These are phyloP conservation scores for Macrolepiota dolichaula DNA, from an alignment of 768 basidiomycete species.

Conservation along the genomic window DNA sequence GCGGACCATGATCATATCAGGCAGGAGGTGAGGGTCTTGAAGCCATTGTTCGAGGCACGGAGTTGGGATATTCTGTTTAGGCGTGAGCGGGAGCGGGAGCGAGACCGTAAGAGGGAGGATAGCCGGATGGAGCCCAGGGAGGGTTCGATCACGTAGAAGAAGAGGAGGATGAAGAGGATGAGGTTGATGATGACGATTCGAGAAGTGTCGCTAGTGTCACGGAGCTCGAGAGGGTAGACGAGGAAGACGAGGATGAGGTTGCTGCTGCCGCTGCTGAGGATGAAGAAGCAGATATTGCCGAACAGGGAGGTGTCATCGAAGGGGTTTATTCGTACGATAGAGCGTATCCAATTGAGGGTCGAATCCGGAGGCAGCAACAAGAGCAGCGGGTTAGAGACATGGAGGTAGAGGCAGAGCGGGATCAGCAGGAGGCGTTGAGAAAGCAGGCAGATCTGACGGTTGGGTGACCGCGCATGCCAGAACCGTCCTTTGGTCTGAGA, in stretches of 20 bases:
- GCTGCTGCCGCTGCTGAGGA: conserved; percentile 20
- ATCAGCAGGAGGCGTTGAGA: conserved; percentile 43
- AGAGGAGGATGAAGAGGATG: too few species aligned
- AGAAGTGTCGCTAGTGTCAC: conserved; percentile 71
- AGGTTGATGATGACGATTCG: conserved; percentile 59
- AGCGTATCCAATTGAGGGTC: conserved; percentile 7
- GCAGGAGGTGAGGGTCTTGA: conserved; percentile 68
- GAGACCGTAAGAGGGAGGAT: conserved; percentile 4
- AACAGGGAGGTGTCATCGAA: conserved; percentile 11
- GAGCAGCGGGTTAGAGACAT: conserved; percentile 26
- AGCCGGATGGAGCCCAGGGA: conserved; percentile 18
- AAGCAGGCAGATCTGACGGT: conserved; percentile 29
- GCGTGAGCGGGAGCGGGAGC: conserved; percentile 4
- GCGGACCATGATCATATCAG: conserved; percentile 84
- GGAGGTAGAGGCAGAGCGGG: conserved; percentile 29
- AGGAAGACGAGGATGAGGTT: conserved; percentile 68
- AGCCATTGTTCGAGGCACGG: conserved; percentile 69
- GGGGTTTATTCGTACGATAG: conserved; percentile 10
- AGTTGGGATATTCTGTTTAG: conserved; percentile 39
- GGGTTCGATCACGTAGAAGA: conserved; percentile 26
- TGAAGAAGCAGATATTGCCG: conserved; percentile 4
- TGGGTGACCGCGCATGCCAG: conserved; percentile 77
- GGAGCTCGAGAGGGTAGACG: conserved; percentile 67
- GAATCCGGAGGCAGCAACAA: neutral
- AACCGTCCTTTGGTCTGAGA: conserved; percentile 47